Evolutionary conservation across 768 basidiomycete species (phyloP), one percentile per base, ranked within the genome.

Genomic region (Suillus clintonianus): DNA sequence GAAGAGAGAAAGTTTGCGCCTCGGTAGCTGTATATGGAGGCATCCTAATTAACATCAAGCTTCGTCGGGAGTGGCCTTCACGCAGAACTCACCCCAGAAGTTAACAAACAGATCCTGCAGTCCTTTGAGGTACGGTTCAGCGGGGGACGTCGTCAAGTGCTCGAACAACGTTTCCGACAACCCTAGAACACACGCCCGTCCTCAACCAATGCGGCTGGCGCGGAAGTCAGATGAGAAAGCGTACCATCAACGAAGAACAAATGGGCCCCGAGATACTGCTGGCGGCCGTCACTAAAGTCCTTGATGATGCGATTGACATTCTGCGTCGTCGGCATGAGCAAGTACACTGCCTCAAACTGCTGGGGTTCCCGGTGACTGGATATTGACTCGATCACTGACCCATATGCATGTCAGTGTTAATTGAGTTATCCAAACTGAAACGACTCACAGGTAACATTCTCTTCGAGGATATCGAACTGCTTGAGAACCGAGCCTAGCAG

Each of bases 271-370:
- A 88, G 88, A 74, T 99, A 99, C 64, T 84, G 85, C 68, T 90
- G 87, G 68, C 82, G 81, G 15, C 83, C 83, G 45, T 77, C 72
- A 4, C 81, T 79, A 72, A 95, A 97, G 77, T 99, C 97, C 39
- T 82, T 86, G 69, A 99, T 90, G 71, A 99, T 83, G 24, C 95
- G 86, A 62, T 97, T 90, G 50, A 99, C 87, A 76, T 99, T 99
- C 80, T 95, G 92, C 2, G 87, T 87, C 5, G 97, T 99, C 17
- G 97, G 92, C 87, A 96, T 97, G 64, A 99, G 81, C 65, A 99
- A 78, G 74, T 99, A 99, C 70, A 99, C 81, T 39, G 95, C 97
- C 77, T 98, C 95, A 58, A 97, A 89, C 47, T 86, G 85, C 75
- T 97, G 93, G 0, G 92, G 89, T 41, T 92, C 89, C 67, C 97